Evolutionary conservation across 225 moss, liverwort and hornwort species (phyloP), one percentile per base, ranked within the genome.

Genomic region (Pleurozium schreberi): DNA sequence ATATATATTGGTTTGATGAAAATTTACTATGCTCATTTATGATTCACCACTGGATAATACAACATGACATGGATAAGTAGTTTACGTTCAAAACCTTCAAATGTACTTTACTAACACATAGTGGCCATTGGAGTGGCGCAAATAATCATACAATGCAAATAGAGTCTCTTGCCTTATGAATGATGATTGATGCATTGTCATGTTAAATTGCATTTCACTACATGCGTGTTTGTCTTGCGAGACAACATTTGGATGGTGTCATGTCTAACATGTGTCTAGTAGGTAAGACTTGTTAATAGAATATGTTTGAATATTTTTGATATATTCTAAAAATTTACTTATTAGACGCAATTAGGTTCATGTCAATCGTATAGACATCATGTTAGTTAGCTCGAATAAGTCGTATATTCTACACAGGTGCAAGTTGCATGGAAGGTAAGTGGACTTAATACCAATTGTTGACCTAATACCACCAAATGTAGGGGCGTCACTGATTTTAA

Each of bases 211-310:
- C 23, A 77, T 77, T 53, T 53, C 0, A 0, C 4, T 23, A 1
- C 2, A 77, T 23, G 23, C 15, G 22, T 53, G 6, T 77, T 38
- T 53, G 2, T 23, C 3, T 36, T 76, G 22, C 2, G 0, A 53
- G 6, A 14, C 0, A 0, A 0, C 0, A 9, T 0, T 36, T 23
- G 13, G 0, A 52, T 75, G 21, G 21, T 34, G 8, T 52, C 12
- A 34, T 75, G 20, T 50, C 0, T 2, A 75, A 34, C 1, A 50
- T 22, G 9, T 74, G 8, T 76, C 2, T 52, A 34, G 2, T 76
- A 76, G 5, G 14, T 14, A 34, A 34, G 5, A 36, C 2, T 21
- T 34, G 22, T 20, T 50, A 7, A 49, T 75, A 11, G 4, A 74
- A 31, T 47, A 47, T 45, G 1, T 7, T 19, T 33, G 20, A 50